Percentiles rank a stretch among this genome's conserved stretches.
These are phyloP conservation scores for Fusarium buxicola DNA, from an alignment of 2,329 filamentous ascomycete genomes.

Conservation along the genomic window DNA sequence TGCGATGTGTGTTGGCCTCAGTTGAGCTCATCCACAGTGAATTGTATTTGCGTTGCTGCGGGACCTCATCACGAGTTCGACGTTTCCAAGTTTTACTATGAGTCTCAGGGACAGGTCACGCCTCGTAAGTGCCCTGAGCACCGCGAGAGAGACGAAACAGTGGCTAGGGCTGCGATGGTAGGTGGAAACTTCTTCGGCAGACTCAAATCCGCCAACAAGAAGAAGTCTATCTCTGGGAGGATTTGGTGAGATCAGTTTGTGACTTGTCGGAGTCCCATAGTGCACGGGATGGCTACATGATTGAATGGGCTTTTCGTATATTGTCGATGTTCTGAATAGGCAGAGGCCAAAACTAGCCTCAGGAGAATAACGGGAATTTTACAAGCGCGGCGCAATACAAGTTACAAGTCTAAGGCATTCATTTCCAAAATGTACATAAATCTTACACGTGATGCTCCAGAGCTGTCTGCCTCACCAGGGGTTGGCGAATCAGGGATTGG, in stretches of 20 bases:
- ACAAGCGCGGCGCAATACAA: too few species aligned
- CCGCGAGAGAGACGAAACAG: conserved; percentile 12
- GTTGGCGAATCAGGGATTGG: neutral
- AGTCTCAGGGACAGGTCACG: conserved; percentile 47
- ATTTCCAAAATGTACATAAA: too few species aligned
- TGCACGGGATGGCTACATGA: too few species aligned
- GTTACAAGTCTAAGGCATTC: too few species aligned
- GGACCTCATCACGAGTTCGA: conserved; percentile 48
- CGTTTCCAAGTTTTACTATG: conserved; percentile 51
- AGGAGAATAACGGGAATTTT: too few species aligned
- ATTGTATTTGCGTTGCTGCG: conserved; percentile 38
- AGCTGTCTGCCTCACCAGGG: too few species aligned
- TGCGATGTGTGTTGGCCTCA: conserved; percentile 51
- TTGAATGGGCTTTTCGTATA: too few species aligned
- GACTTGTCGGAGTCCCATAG: too few species aligned
- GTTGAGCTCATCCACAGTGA: conserved; percentile 39
- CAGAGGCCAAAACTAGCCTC: too few species aligned
- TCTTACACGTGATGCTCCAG: too few species aligned
- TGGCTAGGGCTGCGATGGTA: conserved; percentile 10
- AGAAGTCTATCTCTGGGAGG: conserved; percentile 26
- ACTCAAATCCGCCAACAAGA: conserved; percentile 21
- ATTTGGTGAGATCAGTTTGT: conserved; percentile 5
- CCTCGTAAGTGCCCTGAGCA: conserved; percentile 42
- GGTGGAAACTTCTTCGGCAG: conserved; percentile 25
- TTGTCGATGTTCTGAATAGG: too few species aligned